Evolutionary conservation across 2,329 filamentous ascomycete genomes (phyloP).

Genomic region (Colletotrichum simmondsii): DNA sequence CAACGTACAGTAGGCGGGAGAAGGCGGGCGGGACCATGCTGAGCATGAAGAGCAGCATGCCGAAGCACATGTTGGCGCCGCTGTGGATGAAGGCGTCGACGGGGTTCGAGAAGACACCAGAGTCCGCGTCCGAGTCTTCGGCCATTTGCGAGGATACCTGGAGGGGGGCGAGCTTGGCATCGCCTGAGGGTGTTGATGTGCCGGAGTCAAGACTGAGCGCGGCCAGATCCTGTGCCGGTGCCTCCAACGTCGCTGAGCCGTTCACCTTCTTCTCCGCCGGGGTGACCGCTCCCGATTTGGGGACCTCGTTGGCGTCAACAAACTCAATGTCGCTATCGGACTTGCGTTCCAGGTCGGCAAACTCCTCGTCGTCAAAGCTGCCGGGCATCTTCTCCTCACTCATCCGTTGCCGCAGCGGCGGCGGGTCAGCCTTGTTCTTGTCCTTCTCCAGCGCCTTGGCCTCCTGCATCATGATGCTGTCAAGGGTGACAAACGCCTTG

Average conservation of each 20-base stretch:
- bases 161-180: slow-evolving; percentile 25
- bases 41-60: slow-evolving; percentile 85
- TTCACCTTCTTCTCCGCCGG: slow-evolving; percentile 57
- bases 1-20: slow-evolving; percentile 84
- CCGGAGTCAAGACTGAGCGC: slow-evolving; percentile 27
- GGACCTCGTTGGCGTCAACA: slow-evolving; percentile 64
- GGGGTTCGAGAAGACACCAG: slow-evolving; percentile 71
- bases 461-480: slow-evolving; percentile 82
- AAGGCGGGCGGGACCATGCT: slow-evolving; percentile 94
- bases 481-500: slow-evolving; percentile 86
- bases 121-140: slow-evolving; percentile 34
- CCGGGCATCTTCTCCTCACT: slow-evolving; percentile 50
- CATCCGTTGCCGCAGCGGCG: slow-evolving; percentile 24
- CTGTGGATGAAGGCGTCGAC: slow-evolving; percentile 91
- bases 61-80: slow-evolving; percentile 89
- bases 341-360: slow-evolving; percentile 41
- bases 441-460: slow-evolving; percentile 54
- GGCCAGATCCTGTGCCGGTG: slow-evolving; percentile 15
- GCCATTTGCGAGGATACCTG: slow-evolving; percentile 26
- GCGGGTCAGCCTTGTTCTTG: slow-evolving; percentile 34
- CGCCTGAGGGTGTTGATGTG: slow-evolving; percentile 21
- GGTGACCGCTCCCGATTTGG: slow-evolving; percentile 53
- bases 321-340: slow-evolving; percentile 60
- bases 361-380: slow-evolving; percentile 49
- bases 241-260: slow-evolving; percentile 14